These are phyloP conservation scores for Phytophthora sp. DNA, from an alignment of 352 stramenopile genomes.

Conservation along the genomic window DNA sequence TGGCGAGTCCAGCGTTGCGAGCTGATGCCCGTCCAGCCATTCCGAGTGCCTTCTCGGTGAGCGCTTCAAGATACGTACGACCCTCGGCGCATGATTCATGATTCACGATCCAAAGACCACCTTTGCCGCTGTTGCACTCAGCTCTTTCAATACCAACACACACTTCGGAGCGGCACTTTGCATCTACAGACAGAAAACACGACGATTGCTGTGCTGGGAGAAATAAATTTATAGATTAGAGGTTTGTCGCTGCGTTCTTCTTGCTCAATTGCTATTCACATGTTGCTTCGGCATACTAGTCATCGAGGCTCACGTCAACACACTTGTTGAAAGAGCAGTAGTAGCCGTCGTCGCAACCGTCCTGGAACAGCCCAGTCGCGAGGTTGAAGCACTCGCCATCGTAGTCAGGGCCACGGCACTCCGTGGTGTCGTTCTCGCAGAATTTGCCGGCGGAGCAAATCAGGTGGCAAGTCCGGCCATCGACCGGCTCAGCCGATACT, in stretches of 20 bases:
- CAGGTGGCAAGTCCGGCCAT: conserved; percentile 12
- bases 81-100: too few relatives aligned
- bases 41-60: background rate
- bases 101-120: too few relatives aligned
- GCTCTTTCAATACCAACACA: too few relatives aligned
- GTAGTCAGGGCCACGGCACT: conserved; percentile 23
- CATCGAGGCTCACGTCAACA: conserved; percentile 18
- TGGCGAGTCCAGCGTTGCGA: too few relatives aligned
- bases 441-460: conserved; percentile 23
- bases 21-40: background rate
- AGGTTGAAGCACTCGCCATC: conserved; percentile 48
- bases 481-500: conserved; percentile 6
- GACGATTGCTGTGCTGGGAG: too few relatives aligned
- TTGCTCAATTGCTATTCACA: too few relatives aligned
- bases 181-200: too few relatives aligned
- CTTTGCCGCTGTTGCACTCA: too few relatives aligned
- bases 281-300: background rate
- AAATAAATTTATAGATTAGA: too few relatives aligned
- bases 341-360: conserved; percentile 27
- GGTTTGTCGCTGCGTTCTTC: too few relatives aligned
- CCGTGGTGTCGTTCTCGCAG: conserved; percentile 23
- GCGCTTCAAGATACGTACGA: background rate
- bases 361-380: conserved; percentile 21
- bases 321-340: conserved; percentile 37
- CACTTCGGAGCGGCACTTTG: too few relatives aligned